Conservation (phyloP, 768 basidiomycete species). For the Mycena epipterygia region DNA sequence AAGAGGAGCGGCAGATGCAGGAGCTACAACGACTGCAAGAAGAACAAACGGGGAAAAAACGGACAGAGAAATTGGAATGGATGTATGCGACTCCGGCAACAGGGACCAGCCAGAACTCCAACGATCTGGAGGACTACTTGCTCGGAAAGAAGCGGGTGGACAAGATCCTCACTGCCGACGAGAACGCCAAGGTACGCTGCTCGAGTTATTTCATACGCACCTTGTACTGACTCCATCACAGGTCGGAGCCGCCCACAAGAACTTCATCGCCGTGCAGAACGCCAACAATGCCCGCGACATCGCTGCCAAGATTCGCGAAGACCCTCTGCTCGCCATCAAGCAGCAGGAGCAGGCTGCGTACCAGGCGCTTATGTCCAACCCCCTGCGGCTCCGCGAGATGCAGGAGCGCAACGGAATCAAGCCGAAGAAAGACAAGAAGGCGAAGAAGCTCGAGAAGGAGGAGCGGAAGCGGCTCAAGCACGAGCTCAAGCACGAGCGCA, state of each 20-base stretch:
- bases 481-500: conserved; percentile 56
- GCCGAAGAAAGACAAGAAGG: conserved; percentile 82
- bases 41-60: conserved; percentile 94
- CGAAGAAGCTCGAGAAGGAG: conserved; percentile 65
- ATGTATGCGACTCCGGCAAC: conserved; percentile 99
- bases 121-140: conserved; percentile 96
- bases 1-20: conserved; percentile 96
- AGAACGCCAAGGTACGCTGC: conserved; percentile 84
- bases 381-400: conserved; percentile 85
- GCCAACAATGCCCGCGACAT: conserved; percentile 92
- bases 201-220: background rate
- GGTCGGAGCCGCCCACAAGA: conserved; percentile 91
- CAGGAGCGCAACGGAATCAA: conserved; percentile 87
- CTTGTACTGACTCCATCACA: conserved; percentile 44
- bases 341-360: conserved; percentile 97
- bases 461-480: conserved; percentile 59
- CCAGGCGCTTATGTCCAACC: conserved; percentile 88
- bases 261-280: conserved; percentile 94
- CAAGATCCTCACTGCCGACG: conserved; percentile 92
- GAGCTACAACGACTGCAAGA: conserved; percentile 97
- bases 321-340: conserved; percentile 97
- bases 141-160: conserved; percentile 98
- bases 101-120: conserved; percentile 87
- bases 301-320: conserved; percentile 95
- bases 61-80: conserved; percentile 97